Base-by-base conservation (phyloP, 2,329 filamentous ascomycete species). In the Calonectria fujianensis region DNA sequence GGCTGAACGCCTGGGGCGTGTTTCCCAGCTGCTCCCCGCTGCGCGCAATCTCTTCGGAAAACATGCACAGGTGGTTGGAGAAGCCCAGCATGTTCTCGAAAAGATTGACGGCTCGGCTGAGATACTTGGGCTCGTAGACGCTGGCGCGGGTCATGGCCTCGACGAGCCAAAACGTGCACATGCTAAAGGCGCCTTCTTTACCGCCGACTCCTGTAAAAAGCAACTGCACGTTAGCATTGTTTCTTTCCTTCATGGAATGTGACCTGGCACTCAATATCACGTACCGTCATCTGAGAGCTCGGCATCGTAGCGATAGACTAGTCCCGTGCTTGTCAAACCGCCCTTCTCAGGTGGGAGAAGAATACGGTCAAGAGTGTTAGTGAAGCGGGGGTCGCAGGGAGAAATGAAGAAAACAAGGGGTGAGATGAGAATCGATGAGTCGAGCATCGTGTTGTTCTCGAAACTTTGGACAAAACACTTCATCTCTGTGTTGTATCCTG, bases 91-190 rank as follows among this genome's bases (percentile, higher is more conserved):
- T 94, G 80, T 95, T 95, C 84, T 96, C 94, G 79, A 96, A 96
- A 52, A 95, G 87, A 77, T 90, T 93, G 77, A 94, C 88, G 9
- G 94, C 91, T 14, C 89, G 87, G 16, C 87, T 83, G 27, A 93
- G 85, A 78, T 94, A 94, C 76, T 90, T 92, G n/a, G 87, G 86
- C 77, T 94, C 91, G 82, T 94, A 93, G 63, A 88, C 86, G 78
- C 90, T 86, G 77, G 93, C 93, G 39, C 94, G 89, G 37, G 93
- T 94, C 85, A 96, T 89, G 31, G 94, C 93, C 84, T 96, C 94
- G 16, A 96, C 93, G 0, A 95, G 90, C 94, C 94, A 96, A 83
- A 96, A 96, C 0, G 94, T 96, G 81, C 94, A 95, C 93, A 96
- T 95, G 80, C 90, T 92, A 82, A 96, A 96, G 27, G 94, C 93